These are phyloP conservation scores for Rhizophagus clarus DNA, from an alignment of 192 early-diverging fungal genomes.

Conservation along the genomic window DNA sequence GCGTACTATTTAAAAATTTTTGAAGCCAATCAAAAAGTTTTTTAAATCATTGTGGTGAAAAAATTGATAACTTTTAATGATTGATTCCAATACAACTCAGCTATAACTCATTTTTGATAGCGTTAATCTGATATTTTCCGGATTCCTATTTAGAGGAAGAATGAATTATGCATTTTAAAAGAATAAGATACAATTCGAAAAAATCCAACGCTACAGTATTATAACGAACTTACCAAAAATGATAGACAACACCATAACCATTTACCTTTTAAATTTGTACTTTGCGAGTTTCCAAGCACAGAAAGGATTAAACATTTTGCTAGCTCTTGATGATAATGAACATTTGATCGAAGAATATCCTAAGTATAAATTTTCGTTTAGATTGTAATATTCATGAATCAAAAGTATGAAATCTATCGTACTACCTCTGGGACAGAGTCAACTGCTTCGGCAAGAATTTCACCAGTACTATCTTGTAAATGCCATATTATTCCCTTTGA, in stretches of 20 bases:
- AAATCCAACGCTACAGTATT: background rate
- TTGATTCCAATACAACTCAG: no score
- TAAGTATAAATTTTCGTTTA: background rate
- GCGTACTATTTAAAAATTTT: no score
- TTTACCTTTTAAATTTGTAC: background rate
- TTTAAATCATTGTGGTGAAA: no score
- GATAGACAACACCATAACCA: background rate
- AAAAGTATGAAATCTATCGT: background rate
- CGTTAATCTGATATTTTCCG: background rate
- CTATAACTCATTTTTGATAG: background rate
- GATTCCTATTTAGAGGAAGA: background rate
- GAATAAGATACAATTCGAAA: background rate
- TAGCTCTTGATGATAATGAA: background rate
- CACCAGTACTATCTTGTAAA: conserved; percentile 4
- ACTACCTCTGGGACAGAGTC: background rate
- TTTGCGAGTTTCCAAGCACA: background rate
- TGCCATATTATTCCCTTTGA: background rate
- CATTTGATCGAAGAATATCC: background rate
- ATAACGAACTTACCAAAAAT: background rate
- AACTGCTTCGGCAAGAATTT: background rate
- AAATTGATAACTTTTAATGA: no score
- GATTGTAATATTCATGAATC: background rate
- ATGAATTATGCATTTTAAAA: no score
- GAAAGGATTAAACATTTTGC: background rate
- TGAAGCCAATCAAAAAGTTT: background rate